phyloP scores from a whole-genome alignment of 2,329 filamentous ascomycete genomes.

The Aschersonia sp. region DNA sequence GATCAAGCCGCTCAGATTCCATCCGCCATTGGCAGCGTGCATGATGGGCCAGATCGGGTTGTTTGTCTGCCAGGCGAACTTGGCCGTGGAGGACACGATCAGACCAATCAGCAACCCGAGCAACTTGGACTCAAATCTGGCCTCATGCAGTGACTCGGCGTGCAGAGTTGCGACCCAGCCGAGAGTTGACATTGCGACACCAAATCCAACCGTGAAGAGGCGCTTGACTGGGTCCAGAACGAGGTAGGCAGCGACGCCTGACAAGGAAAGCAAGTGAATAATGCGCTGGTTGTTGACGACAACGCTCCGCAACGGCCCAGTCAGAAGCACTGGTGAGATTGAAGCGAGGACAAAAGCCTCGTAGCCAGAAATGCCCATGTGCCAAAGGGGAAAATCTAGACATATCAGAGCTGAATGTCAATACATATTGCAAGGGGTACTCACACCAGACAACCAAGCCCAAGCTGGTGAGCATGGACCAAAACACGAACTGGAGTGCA shows the following conservation, averaged over 20 bases:
- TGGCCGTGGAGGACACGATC: conserved; percentile 72
- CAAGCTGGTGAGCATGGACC: conserved; percentile 83
- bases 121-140: conserved; percentile 67
- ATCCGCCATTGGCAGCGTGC: conserved; percentile 78
- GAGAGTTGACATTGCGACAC: conserved; percentile 65
- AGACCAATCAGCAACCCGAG: conserved; percentile 71
- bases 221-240: conserved; percentile 58
- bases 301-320: conserved; percentile 51
- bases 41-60: conserved; percentile 96
- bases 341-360: conserved; percentile 80
- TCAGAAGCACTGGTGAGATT: conserved; percentile 66
- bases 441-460: conserved; percentile 87
- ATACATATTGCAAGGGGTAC: conserved; percentile 17
- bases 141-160: conserved; percentile 58
- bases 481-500: conserved; percentile 65
- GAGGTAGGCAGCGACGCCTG: conserved; percentile 66
- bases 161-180: conserved; percentile 75
- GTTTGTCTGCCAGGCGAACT: conserved; percentile 88
- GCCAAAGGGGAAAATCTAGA: conserved; percentile 85
- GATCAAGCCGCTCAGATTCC: conserved; percentile 70
- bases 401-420: neutral
- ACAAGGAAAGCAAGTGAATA: conserved; percentile 63
- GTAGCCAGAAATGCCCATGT: conserved; percentile 97
- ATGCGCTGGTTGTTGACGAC: conserved; percentile 54
- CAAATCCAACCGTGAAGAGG: conserved; percentile 69